These are phyloP conservation scores for Chlamydomonas sphaeroides DNA, from an alignment of 139 green algal genomes.

Conservation along the genomic window DNA sequence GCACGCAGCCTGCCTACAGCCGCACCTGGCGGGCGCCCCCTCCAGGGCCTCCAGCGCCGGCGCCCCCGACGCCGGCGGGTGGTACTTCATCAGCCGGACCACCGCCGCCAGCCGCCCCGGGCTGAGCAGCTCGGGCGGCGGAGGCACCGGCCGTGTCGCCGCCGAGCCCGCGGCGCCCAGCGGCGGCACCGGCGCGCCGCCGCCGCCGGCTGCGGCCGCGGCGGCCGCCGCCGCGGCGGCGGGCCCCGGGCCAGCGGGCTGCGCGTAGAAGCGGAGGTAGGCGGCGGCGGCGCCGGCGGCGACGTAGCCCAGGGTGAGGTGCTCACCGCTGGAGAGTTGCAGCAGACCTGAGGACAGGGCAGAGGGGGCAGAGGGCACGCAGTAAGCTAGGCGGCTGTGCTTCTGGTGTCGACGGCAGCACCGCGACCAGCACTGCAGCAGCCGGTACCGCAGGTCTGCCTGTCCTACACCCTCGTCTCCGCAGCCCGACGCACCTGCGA, in stretches of 20 bases:
- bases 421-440: no score
- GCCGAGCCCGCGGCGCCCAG: neutral
- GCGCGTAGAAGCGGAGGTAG: slow-evolving; percentile 54
- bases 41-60: slow-evolving; percentile 58
- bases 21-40: slow-evolving; percentile 56
- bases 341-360: slow-evolving; percentile 42
- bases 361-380: no score
- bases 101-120: slow-evolving; percentile 44
- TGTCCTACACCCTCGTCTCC: no score
- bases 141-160: slow-evolving; percentile 28
- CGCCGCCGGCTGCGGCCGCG: neutral
- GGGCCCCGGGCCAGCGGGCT: neutral
- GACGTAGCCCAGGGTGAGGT: slow-evolving; percentile 45
- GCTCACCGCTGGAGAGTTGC: slow-evolving; percentile 28
- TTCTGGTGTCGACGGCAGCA: no score
- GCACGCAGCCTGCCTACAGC: no score
- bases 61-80: slow-evolving; percentile 1
- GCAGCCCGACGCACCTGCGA: slow-evolving; percentile 48
- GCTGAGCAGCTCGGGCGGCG: slow-evolving; percentile 57
- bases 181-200: neutral
- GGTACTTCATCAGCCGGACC: slow-evolving; percentile 49
- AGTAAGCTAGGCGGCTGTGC: no score
- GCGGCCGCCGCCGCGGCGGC: neutral
- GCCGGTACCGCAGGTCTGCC: no score
- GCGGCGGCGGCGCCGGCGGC: slow-evolving; percentile 50